phyloP scores from a whole-genome alignment of 306 rosid species.

The Vachellia pachyceras region DNA sequence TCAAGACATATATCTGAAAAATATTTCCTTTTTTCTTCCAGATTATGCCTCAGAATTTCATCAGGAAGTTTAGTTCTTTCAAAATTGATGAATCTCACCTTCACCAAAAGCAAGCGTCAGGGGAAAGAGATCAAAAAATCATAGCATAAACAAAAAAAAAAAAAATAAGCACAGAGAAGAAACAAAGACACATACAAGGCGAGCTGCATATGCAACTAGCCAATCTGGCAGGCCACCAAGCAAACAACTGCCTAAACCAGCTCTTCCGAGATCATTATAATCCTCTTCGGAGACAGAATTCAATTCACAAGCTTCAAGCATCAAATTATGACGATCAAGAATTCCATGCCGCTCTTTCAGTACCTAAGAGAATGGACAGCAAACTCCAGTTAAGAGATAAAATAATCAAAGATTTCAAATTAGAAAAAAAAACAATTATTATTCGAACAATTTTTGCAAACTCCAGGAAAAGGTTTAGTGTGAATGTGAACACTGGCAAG shows the following conservation, averaged over 20 bases:
- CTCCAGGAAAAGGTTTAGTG: slow-evolving; percentile 10
- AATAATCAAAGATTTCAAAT: slow-evolving; percentile 7
- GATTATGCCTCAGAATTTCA: slow-evolving; percentile 82
- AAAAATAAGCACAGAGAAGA: slow-evolving; percentile 24
- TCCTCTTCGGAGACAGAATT: slow-evolving; percentile 91
- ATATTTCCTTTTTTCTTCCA: slow-evolving; percentile 87
- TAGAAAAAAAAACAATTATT: slow-evolving; percentile 6
- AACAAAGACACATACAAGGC: slow-evolving; percentile 67
- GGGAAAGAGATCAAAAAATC: slow-evolving; percentile 19
- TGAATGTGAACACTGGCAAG: slow-evolving; percentile 8
- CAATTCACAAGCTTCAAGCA: slow-evolving; percentile 92
- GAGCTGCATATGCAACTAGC: slow-evolving; percentile 96
- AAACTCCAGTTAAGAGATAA: slow-evolving; percentile 42
- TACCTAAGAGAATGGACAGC: slow-evolving; percentile 60
- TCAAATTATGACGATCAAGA: slow-evolving; percentile 79
- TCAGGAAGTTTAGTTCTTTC: slow-evolving; percentile 97
- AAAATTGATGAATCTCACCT: slow-evolving; percentile 92
- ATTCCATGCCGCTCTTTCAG: slow-evolving; percentile 92
- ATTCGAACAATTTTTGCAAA: slow-evolving; percentile 26
- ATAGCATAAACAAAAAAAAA: background rate
- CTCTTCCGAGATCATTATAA: slow-evolving; percentile 85
- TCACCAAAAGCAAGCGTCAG: slow-evolving; percentile 48
- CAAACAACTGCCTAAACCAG: slow-evolving; percentile 98
- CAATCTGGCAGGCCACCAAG: slow-evolving; percentile 98
- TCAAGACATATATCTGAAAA: slow-evolving; percentile 90